Conservation (phyloP, 2,329 filamentous ascomycete species). For the Macroventuria anomochaeta region DNA sequence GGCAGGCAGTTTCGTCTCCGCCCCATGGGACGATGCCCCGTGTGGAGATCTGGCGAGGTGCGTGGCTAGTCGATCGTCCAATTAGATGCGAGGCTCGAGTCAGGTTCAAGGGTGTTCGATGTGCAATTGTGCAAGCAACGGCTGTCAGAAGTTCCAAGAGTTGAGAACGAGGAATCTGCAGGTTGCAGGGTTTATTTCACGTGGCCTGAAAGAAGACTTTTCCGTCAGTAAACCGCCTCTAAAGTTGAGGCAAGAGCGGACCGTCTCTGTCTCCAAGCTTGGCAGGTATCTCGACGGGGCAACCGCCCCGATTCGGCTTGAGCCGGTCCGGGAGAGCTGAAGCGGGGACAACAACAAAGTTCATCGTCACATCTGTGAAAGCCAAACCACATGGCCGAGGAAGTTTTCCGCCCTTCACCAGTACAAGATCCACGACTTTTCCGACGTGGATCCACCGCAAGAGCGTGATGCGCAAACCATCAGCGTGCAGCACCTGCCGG, state of each 20-base stretch:
- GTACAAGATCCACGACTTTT: conserved; percentile 17
- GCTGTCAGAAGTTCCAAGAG: not conserved
- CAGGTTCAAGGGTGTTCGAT: not conserved
- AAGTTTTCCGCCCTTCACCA: conserved; percentile 26
- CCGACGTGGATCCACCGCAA: conserved; percentile 12
- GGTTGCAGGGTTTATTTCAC: conserved; percentile 1
- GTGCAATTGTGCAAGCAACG: conserved; percentile 4
- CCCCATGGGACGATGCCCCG: conserved; percentile 19
- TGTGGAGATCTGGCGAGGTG: conserved; percentile 28
- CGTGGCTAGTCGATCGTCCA: conserved; percentile 14
- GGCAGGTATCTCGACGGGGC: conserved; percentile 3
- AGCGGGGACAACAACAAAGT: conserved; percentile 14
- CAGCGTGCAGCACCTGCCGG: conserved; percentile 32
- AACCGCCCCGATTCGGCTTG: conserved; percentile 2
- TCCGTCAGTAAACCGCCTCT: conserved; percentile 29
- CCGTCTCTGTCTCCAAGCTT: conserved; percentile 1
- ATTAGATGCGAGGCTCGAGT: conserved; percentile 16
- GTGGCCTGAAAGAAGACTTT: conserved; percentile 19
- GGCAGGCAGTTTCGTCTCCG: conserved; percentile 15
- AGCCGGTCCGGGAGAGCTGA: conserved; percentile 1
- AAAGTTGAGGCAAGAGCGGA: conserved; percentile 5
- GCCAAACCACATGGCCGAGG: conserved; percentile 13
- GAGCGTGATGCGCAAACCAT: conserved; percentile 32
- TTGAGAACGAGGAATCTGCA: conserved; percentile 1
- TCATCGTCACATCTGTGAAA: conserved; percentile 9